These are phyloP conservation scores for Lecanoromycetidae sp. DNA, from an alignment of 2,329 filamentous ascomycete species.

Conservation along the genomic window DNA sequence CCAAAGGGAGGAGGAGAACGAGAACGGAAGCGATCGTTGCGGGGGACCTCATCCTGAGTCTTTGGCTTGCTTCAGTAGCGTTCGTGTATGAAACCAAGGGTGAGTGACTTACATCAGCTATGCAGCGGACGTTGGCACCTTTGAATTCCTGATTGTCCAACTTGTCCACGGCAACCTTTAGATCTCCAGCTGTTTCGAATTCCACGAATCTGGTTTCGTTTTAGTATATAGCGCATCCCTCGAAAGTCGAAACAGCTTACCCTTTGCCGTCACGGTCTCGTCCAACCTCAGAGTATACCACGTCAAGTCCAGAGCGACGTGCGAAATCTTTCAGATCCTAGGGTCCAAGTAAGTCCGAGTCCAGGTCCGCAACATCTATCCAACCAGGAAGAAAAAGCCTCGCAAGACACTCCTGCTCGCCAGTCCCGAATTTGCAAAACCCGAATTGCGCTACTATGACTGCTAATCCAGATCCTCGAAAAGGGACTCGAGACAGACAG, in stretches of 20 bases:
- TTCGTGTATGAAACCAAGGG: constrained; percentile 4
- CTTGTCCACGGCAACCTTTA: constrained; percentile 87
- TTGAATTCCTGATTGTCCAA: constrained; percentile 90
- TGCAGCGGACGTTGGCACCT: constrained; percentile 71
- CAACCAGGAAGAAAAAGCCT: constrained; percentile 20
- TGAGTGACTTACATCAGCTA: constrained; percentile 61
- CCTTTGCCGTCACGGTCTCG: constrained; percentile 87
- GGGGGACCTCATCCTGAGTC: constrained; percentile 67
- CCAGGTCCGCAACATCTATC: constrained; percentile 31
- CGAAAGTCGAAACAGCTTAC: constrained; percentile 41
- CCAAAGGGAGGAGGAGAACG: constrained; percentile 61
- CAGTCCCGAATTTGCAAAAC: constrained; percentile 8
- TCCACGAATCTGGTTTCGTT: constrained; percentile 67
- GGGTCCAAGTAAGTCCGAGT: constrained; percentile 68
- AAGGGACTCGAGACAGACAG: constrained; percentile 3
- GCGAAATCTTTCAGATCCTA: constrained; percentile 99
- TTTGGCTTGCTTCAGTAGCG: constrained; percentile 29
- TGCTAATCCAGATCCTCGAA: constrained; percentile 2
- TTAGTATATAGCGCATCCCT: constrained; percentile 20
- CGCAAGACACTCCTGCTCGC: constrained; percentile 4
- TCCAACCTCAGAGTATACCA: constrained; percentile 93
- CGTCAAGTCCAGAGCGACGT: constrained; percentile 88
- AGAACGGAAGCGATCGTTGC: constrained; percentile 61
- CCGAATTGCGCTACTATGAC: not conserved
- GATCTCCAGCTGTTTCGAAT: constrained; percentile 83